Conservation (phyloP, 139 green algal species). For the Nannochloris sp. region DNA sequence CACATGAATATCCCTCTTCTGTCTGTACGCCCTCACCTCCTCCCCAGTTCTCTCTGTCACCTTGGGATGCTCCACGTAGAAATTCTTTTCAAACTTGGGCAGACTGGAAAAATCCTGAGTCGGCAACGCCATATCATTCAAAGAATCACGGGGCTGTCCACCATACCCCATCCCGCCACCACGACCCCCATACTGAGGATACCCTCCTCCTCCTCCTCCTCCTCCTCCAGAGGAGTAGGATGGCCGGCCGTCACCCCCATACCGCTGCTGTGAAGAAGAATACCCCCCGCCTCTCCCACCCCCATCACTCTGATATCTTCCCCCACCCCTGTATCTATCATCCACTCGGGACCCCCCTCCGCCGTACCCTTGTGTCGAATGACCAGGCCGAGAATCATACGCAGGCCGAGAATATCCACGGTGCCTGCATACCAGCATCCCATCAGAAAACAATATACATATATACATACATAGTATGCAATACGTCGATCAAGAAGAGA, state of each 20-base stretch:
- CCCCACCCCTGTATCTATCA: too few species aligned
- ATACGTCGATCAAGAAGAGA: too few species aligned
- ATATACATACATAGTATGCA: too few species aligned
- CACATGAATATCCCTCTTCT: conserved; percentile 49
- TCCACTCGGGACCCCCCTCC: too few species aligned
- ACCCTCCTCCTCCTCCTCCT: conserved; percentile 19
- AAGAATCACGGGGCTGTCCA: conserved; percentile 33
- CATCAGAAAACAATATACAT: too few species aligned
- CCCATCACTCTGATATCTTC: too few species aligned
- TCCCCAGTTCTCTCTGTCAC: conserved; percentile 55
- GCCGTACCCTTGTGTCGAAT: too few species aligned
- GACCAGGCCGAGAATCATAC: too few species aligned
- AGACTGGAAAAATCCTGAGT: conserved; percentile 71
- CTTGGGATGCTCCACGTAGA: conserved; percentile 78
- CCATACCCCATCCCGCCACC: conserved; percentile 25
- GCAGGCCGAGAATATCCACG: too few species aligned
- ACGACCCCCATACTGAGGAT: conserved; percentile 8
- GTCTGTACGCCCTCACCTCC: conserved; percentile 66
- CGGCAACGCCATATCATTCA: conserved; percentile 61
- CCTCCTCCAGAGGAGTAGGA: background rate
- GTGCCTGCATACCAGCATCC: too few species aligned
- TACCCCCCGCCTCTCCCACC: background rate
- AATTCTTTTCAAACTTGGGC: conserved; percentile 86
- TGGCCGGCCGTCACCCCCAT: background rate
- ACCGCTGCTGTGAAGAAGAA: background rate